Conservation (phyloP, 2,329 filamentous ascomycete species). For the Periconia sp. region DNA sequence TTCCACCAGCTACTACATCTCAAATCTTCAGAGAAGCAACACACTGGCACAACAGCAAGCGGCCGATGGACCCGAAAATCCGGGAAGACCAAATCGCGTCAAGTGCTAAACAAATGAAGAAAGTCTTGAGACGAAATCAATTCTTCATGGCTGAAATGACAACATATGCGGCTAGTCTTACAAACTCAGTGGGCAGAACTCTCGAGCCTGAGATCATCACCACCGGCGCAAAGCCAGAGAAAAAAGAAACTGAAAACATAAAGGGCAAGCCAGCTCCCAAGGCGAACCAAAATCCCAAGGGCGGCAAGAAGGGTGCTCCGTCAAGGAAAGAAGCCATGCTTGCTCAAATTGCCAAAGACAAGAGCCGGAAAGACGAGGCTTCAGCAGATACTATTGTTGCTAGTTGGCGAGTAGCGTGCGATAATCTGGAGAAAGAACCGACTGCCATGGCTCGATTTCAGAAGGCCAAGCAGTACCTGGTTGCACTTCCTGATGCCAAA, state of each 20-base stretch:
- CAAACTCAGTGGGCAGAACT: slow-evolving; percentile 62
- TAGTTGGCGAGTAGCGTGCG: slow-evolving; percentile 51
- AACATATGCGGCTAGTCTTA: slow-evolving; percentile 70
- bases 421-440: slow-evolving; percentile 51
- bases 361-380: slow-evolving; percentile 46
- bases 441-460: slow-evolving; percentile 50
- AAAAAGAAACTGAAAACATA: slow-evolving; percentile 24
- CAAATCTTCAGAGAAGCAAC: slow-evolving; percentile 52
- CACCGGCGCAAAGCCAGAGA: slow-evolving; percentile 38
- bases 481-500: slow-evolving; percentile 43
- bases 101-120: slow-evolving; percentile 40
- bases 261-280: slow-evolving; percentile 14
- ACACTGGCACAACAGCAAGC: slow-evolving; percentile 66
- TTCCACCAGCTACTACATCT: slow-evolving; percentile 35
- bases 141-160: slow-evolving; percentile 68
- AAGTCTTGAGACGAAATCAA: slow-evolving; percentile 57
- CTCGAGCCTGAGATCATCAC: slow-evolving; percentile 68
- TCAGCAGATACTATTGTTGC: slow-evolving; percentile 44
- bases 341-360: slow-evolving; percentile 45
- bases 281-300: slow-evolving; percentile 9
- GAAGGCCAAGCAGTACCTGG: slow-evolving; percentile 53
- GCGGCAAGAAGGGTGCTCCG: slow-evolving; percentile 35
- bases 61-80: slow-evolving; percentile 48
- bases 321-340: slow-evolving; percentile 48
- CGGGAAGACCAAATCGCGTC: slow-evolving; percentile 27